phyloP scores from a whole-genome alignment of 1,284 basidiomycete genomes.

The Irpex sp. region DNA sequence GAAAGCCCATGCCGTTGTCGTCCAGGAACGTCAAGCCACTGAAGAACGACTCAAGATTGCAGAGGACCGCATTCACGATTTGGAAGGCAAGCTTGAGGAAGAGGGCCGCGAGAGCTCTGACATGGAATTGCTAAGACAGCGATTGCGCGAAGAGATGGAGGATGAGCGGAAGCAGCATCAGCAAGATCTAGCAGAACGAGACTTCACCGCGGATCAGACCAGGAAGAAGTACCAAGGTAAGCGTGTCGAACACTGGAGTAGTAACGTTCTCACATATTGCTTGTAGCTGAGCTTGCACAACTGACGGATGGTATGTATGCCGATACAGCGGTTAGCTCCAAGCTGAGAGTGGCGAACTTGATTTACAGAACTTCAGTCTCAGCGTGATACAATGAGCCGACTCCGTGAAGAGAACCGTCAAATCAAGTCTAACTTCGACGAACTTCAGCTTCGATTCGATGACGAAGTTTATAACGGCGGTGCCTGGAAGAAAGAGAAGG shows the following conservation, averaged over 20 bases:
- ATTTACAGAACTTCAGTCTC: conserved; percentile 64
- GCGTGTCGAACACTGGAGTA: background rate
- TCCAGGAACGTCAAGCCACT: conserved; percentile 49
- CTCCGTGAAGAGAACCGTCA: conserved; percentile 79
- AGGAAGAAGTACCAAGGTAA: conserved; percentile 81
- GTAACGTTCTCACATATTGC: background rate
- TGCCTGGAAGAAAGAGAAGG: conserved; percentile 85
- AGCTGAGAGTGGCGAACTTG: background rate
- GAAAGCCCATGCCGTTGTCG: conserved; percentile 49
- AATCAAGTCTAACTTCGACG: conserved; percentile 72
- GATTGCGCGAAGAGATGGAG: conserved; percentile 69
- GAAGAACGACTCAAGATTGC: conserved; percentile 50
- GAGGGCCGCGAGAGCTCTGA: conserved; percentile 69
- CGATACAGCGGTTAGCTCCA: background rate
- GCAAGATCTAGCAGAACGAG: conserved; percentile 73
- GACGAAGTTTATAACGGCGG: conserved; percentile 76
- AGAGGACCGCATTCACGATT: conserved; percentile 54
- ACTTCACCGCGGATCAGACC: conserved; percentile 74
- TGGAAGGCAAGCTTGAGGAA: conserved; percentile 66
- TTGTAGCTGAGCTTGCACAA: conserved; percentile 66
- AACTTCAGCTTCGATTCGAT: conserved; percentile 71
- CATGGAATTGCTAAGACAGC: conserved; percentile 56
- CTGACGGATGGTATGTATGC: conserved; percentile 63
- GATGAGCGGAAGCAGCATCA: conserved; percentile 74
- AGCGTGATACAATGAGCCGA: conserved; percentile 70